These are phyloP conservation scores for Lactarius evosmus DNA, from an alignment of 768 basidiomycete species.

Conservation along the genomic window DNA sequence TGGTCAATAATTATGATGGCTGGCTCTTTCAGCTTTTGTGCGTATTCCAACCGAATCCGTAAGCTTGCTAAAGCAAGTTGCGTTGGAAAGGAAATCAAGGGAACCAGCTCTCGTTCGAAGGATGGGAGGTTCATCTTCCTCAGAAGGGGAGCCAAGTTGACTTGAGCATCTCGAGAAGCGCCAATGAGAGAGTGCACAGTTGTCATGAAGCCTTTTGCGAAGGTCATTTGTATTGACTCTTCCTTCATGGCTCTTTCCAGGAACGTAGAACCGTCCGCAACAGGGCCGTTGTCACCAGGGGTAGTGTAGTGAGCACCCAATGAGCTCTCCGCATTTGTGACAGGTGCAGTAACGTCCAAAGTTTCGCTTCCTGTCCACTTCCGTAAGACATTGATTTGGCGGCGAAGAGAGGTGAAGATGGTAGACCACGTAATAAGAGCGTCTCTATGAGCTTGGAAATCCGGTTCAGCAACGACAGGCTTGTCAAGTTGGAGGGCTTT, in stretches of 20 bases:
- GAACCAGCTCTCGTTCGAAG: conserved; percentile 84
- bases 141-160: conserved; percentile 72
- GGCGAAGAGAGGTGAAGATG: conserved; percentile 79
- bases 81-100: conserved; percentile 94
- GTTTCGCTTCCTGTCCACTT: conserved; percentile 94
- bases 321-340: conserved; percentile 59
- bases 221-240: conserved; percentile 91
- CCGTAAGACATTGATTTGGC: conserved; percentile 75
- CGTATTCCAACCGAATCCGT: conserved; percentile 84
- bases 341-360: conserved; percentile 81
- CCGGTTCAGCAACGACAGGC: conserved; percentile 56
- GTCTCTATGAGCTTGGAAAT: conserved; percentile 81
- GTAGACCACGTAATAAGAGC: conserved; percentile 91
- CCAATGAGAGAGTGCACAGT: conserved; percentile 86
- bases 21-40: conserved; percentile 83
- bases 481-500: conserved; percentile 80
- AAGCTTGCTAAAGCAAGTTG: conserved; percentile 90
- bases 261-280: conserved; percentile 76
- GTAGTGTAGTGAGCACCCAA: conserved; percentile 33
- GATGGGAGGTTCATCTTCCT: conserved; percentile 87
- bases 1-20: conserved; percentile 91
- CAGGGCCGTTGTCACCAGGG: conserved; percentile 39
- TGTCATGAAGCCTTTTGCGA: conserved; percentile 84
- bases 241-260: conserved; percentile 94
- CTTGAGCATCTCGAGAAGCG: conserved; percentile 81